These are phyloP conservation scores for Kwoniella bestiolae DNA, from an alignment of 768 basidiomycete species.

Conservation along the genomic window DNA sequence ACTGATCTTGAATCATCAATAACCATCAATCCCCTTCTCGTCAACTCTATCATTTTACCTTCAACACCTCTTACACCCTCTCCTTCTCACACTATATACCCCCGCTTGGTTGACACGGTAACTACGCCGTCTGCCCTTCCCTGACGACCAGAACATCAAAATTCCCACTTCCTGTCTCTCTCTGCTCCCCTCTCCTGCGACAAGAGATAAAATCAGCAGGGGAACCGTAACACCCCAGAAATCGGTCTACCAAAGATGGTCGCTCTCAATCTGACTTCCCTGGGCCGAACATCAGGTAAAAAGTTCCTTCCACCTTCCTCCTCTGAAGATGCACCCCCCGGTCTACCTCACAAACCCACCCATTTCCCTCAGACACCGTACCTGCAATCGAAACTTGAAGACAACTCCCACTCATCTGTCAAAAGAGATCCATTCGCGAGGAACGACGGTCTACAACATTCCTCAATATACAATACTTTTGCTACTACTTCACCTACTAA, in stretches of 20 bases:
- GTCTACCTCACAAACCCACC: constrained; percentile 11
- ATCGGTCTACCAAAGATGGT: constrained; percentile 6
- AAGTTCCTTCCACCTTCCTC: too few species aligned
- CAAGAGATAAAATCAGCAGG: too few species aligned
- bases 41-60: too few species aligned
- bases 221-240: background rate
- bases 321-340: background rate
- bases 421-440: constrained; percentile 14
- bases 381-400: constrained; percentile 13
- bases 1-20: background rate
- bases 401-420: background rate
- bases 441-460: constrained; percentile 18
- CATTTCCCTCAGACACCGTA: constrained; percentile 28
- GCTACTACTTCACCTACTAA: background rate
- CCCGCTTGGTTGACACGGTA: background rate
- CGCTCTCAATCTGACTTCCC: background rate
- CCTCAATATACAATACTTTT: constrained; percentile 15
- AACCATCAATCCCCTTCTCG: too few species aligned
- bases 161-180: background rate
- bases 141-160: background rate
- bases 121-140: background rate
- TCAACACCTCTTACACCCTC: too few species aligned
- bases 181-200: too few species aligned
- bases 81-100: too few species aligned
- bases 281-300: constrained; percentile 10